A percentile compares a stretch with the other conserved stretches of the same genome.
These are phyloP conservation scores for Russula compacta DNA, from an alignment of 768 basidiomycete genomes.

Conservation along the genomic window DNA sequence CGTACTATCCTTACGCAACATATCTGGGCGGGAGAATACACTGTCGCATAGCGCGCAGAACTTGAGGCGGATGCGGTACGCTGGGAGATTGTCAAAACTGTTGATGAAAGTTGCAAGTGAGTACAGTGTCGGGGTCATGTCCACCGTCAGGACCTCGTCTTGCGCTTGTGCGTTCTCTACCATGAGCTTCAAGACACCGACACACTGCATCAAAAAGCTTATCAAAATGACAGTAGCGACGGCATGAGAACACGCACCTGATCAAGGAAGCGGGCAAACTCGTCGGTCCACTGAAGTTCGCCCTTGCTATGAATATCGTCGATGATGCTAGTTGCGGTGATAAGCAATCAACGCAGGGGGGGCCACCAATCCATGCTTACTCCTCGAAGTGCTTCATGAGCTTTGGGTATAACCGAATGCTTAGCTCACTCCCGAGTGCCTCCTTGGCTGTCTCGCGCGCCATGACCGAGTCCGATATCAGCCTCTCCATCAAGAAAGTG, in stretches of 20 bases:
- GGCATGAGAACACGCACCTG: constrained; percentile 40
- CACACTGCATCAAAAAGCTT: constrained; percentile 38
- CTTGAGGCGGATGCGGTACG: constrained; percentile 60
- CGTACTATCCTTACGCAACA: constrained; percentile 55
- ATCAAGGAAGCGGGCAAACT: constrained; percentile 52
- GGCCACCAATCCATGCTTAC: constrained; percentile 35
- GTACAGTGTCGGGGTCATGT: constrained; percentile 30
- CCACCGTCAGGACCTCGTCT: constrained; percentile 46
- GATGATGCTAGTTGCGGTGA: constrained; percentile 36
- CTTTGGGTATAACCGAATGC: constrained; percentile 54
- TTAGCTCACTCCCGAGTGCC: constrained; percentile 72
- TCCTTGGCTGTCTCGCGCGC: constrained; percentile 76
- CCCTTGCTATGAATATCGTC: constrained; percentile 41
- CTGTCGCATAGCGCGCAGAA: constrained; percentile 68
- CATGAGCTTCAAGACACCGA: constrained; percentile 65
- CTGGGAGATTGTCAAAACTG: constrained; percentile 44
- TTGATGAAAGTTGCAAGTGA: constrained; percentile 58
- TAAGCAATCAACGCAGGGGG: background rate
- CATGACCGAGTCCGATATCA: constrained; percentile 52
- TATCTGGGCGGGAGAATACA: constrained; percentile 53
- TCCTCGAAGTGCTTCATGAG: constrained; percentile 65
- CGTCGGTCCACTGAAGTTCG: constrained; percentile 35
- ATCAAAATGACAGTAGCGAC: background rate
- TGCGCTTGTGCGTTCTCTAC: constrained; percentile 60
- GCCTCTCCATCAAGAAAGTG: constrained; percentile 54